Conservation (phyloP, 768 basidiomycete genomes). For the Hydnum rufescens region DNA sequence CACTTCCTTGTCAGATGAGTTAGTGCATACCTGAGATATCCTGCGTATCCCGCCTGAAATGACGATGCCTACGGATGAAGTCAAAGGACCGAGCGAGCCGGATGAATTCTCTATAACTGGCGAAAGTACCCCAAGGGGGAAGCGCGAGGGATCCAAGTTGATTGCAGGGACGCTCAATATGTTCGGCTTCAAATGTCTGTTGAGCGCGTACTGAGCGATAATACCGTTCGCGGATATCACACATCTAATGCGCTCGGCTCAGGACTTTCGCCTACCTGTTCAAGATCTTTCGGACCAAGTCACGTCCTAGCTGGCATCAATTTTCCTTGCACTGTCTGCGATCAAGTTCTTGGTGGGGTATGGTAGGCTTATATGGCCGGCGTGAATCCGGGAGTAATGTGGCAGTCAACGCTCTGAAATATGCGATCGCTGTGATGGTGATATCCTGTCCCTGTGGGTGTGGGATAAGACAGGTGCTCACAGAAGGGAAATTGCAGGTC, state of each 20-base stretch:
- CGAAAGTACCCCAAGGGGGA: conserved; percentile 43
- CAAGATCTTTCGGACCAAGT: conserved; percentile 55
- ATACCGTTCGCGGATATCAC: conserved; percentile 66
- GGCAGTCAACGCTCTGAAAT: conserved; percentile 40
- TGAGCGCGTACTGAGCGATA: conserved; percentile 39
- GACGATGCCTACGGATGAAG: conserved; percentile 58
- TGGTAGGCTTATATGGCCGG: conserved; percentile 40
- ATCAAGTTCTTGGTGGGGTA: conserved; percentile 58
- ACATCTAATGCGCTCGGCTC: conserved; percentile 56
- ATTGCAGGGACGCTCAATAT: conserved; percentile 63
- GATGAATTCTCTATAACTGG: conserved; percentile 80
- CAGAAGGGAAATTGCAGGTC: conserved; percentile 43
- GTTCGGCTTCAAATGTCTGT: conserved; percentile 36
- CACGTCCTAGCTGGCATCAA: conserved; percentile 63
- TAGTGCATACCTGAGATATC: conserved; percentile 58
- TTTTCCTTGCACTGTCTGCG: conserved; percentile 50
- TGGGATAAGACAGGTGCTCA: conserved; percentile 77
- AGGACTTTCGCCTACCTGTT: conserved; percentile 50
- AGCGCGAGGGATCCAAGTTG: conserved; percentile 40
- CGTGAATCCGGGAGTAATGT: conserved; percentile 35
- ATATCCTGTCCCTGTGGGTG: conserved; percentile 78
- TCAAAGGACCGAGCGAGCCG: conserved; percentile 30
- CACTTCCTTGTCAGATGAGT: conserved; percentile 7
- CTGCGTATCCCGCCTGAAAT: conserved; percentile 43
- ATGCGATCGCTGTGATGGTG: conserved; percentile 65